Evolutionary conservation across 106 monocot genomes (phyloP), one percentile per base, ranked within the genome.

Genomic region (Amphibolis antarctica): DNA sequence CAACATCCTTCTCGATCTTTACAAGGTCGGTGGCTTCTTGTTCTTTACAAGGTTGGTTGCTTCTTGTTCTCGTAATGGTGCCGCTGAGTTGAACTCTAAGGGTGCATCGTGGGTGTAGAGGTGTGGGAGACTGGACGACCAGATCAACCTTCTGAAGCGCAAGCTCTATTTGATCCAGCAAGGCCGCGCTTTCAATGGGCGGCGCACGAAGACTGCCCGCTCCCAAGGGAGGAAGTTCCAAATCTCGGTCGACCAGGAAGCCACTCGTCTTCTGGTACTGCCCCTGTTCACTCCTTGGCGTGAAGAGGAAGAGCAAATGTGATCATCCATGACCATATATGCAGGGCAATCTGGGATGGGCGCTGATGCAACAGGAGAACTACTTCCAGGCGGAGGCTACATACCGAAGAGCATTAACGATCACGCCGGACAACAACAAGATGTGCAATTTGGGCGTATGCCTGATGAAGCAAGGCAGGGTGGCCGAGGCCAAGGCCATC

Each of bases 361-460:
- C 93, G n/a, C 66, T 83, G 42, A 94, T 94, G 93, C 93, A 94
- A 63, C 81, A 80, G 60, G 81, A 83, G 36, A 89, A 80, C 62
- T 94, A 89, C 75, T 44, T 56, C 0, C 83, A 83, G 44, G 93
- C 93, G 0, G 93, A 89, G 59, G 72, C 28, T 0, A 86, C 80
- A 1, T 94, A 94, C 66, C 74, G 81, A 20, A 70, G 55, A 54
- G 93, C 89, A 0, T 81, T 86, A 9, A n/a, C 66, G 53, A 86
- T 94, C 66, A 81, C 74, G 15, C 59, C 70, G 0, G 93, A 88
- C 69, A 82, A 81, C 79, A 94, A 94, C 81, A 94, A 94, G 77
- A 84, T 80, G 89, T 94, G 93, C 81, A 94, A 94, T 51, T 75
- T 94, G 3, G 83, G 83, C 17, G 81, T 94, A 44, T 94, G 89